These are phyloP conservation scores for Theileria sp. DNA, from an alignment of 169 alveolate genomes.

Conservation along the genomic window DNA sequence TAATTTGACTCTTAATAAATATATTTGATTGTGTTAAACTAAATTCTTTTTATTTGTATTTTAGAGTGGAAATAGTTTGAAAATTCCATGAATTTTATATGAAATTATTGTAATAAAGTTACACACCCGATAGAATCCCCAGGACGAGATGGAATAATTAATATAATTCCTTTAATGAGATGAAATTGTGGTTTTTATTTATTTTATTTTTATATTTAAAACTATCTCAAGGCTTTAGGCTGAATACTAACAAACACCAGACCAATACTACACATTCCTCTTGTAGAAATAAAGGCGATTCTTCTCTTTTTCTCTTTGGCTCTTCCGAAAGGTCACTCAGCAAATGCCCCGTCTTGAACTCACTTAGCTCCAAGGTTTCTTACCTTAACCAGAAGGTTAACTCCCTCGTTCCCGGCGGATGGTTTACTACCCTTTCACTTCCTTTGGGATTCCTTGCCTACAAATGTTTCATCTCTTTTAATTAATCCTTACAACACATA, in stretches of 20 bases:
- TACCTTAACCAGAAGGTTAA: constrained; percentile 31
- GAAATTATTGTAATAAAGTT: constrained; percentile 8
- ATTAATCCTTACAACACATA: not conserved
- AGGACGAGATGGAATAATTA: not conserved
- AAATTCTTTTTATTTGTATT: no score
- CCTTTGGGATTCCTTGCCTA: constrained; percentile 40
- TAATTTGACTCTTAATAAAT: no score
- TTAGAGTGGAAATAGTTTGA: no score
- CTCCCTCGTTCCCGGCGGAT: constrained; percentile 56
- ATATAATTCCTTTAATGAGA: not conserved
- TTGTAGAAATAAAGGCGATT: not conserved
- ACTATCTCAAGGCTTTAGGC: constrained; percentile 1
- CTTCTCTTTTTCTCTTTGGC: constrained; percentile 8
- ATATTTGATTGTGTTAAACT: constrained; percentile 39
- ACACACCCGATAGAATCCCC: constrained; percentile 52
- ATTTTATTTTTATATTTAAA: constrained; percentile 3
- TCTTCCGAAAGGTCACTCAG: constrained; percentile 1
- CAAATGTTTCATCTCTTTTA: not conserved
- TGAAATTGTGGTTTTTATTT: not conserved
- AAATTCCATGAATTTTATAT: not conserved
- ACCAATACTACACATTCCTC: constrained; percentile 24
- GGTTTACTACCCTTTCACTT: constrained; percentile 46
- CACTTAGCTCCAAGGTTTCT: constrained; percentile 9
- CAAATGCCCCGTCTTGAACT: constrained; percentile 17
- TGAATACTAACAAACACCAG: not conserved